phyloP scores from a whole-genome alignment of 2,329 filamentous ascomycete genomes.

The Penicillium verrucosum region DNA sequence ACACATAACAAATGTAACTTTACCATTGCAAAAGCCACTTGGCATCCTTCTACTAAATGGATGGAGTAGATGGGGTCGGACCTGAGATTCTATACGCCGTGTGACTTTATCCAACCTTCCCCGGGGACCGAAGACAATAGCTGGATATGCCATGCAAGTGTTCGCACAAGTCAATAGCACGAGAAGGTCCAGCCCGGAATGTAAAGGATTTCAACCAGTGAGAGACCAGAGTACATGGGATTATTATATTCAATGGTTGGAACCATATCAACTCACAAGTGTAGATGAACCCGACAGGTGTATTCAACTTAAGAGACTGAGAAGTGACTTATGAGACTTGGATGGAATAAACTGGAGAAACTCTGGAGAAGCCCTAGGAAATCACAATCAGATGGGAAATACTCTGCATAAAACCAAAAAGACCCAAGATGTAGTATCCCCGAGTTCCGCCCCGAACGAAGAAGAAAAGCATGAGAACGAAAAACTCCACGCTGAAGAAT shows the following conservation, averaged over 20 bases:
- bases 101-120: slow-evolving; percentile 14
- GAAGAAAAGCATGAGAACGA: slow-evolving; percentile 10
- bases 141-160: slow-evolving; percentile 6
- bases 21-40: not conserved
- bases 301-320: not conserved
- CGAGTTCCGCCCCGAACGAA: not conserved
- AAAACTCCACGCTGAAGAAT: slow-evolving; percentile 22
- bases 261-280: not conserved
- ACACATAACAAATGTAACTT: not conserved
- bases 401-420: slow-evolving; percentile 7
- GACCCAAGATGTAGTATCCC: not conserved
- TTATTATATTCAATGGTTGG: not conserved
- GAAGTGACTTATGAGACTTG: not conserved
- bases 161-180: slow-evolving; percentile 2
- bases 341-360: not conserved
- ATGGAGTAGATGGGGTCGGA: not conserved
- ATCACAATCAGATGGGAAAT: slow-evolving; percentile 10
- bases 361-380: not conserved
- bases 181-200: not conserved
- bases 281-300: not conserved
- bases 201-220: not conserved
- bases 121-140: not conserved
- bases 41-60: not conserved
- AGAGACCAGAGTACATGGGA: not conserved
- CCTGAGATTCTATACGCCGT: not conserved